A percentile compares a stretch with the other conserved stretches of the same genome.
Conservation (phyloP, 1,139 yeast species). For the Yamadazyma blattariae region DNA sequence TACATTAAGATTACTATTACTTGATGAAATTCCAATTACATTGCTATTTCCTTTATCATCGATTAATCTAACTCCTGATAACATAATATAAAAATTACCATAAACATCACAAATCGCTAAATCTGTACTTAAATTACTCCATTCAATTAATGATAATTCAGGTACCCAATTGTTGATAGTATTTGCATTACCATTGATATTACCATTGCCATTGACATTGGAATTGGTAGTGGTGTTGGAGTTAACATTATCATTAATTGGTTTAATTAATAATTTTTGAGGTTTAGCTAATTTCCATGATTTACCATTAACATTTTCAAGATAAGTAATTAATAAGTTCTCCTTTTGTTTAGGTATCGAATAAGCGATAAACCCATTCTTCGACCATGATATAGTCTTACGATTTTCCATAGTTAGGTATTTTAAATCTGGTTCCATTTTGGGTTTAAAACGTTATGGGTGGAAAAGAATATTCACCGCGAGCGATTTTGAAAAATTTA, state of each 20-base stretch:
- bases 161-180: slow-evolving; percentile 19
- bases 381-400: slow-evolving; percentile 61
- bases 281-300: slow-evolving; percentile 65
- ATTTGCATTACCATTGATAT: too few relatives aligned
- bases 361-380: slow-evolving; percentile 71
- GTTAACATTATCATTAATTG: slow-evolving; percentile 25
- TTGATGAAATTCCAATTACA: too few relatives aligned
- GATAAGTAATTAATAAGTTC: slow-evolving; percentile 52
- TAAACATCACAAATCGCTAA: slow-evolving; percentile 47
- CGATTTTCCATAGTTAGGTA: neutral
- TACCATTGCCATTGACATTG: too few relatives aligned
- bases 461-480: neutral
- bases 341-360: slow-evolving; percentile 28
- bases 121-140: slow-evolving; percentile 56
- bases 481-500: too few relatives aligned
- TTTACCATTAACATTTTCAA: slow-evolving; percentile 62
- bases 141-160: slow-evolving; percentile 32
- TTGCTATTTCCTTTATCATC: slow-evolving; percentile 12
- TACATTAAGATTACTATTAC: slow-evolving; percentile 1
- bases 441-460: too few relatives aligned
- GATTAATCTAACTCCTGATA: slow-evolving; percentile 44
- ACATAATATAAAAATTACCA: slow-evolving; percentile 49
- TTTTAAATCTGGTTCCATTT: neutral
- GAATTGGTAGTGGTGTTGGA: too few relatives aligned
- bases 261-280: slow-evolving; percentile 36